Evolutionary conservation across 2,329 filamentous ascomycete genomes (phyloP), one percentile per base, ranked within the genome.

Genomic region (Venturia carpophila): DNA sequence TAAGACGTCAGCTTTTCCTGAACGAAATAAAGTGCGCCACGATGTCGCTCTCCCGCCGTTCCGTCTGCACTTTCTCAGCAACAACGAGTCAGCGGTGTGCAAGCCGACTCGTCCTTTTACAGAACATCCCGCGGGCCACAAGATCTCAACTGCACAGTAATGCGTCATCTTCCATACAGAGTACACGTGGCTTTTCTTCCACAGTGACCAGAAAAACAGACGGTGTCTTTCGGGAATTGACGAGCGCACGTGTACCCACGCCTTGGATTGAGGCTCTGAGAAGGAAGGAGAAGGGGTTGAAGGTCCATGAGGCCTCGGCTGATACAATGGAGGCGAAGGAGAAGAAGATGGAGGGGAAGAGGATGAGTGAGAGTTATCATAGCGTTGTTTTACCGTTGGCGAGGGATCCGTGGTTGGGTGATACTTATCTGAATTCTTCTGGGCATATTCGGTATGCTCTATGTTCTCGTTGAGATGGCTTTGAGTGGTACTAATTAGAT

Each of bases 361-460:
- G 80, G 73, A 90, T 90, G 87, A 82, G 80, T 30, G 87, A 91
- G 71, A 89, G 85, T 75, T 88, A 87, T 72, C 85, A 88, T 71
- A 83, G 83, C 65, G 83, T 89, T 58, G 84, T 86, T 19, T 78
- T 91, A 37, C 88, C 88, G 7, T 78, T 92, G 11, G 87, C 84
- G 6, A 86, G 84, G 71, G 89, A 92, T 71, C 87, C 88, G 63
- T 92, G 87, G 87, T 78, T 92, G 15, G 81, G 89, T 13, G 89
- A 92, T 72, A 88, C 86, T 0, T 92, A 92, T 71, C 83, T 91
- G 71, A 92, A 92, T 74, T 83, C 88, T 0, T 86, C 85, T 0
- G 89, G 89, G 0, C 87, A 91, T 69, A 88, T 92, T 69, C 81
- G 87, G 81, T 83, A 56, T 37, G 34, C 63, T 42, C 60, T 6